These are phyloP conservation scores for Pichia exigua DNA, from an alignment of 805 yeast genomes.

Conservation along the genomic window DNA sequence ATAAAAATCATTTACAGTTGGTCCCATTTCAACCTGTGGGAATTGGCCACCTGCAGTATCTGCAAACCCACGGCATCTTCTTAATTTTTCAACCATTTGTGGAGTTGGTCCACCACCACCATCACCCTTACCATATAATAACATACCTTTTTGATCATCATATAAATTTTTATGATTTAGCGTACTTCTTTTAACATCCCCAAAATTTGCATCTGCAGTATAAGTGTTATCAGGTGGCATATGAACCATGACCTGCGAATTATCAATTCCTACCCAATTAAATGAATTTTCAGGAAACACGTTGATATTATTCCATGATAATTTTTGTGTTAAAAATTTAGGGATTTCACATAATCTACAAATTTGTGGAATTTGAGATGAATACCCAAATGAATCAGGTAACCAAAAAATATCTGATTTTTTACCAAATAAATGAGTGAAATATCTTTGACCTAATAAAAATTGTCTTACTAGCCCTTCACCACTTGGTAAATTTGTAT, in stretches of 20 bases:
- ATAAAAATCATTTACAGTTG: conserved; percentile 74
- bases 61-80: conserved; percentile 84
- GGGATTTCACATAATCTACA: conserved; percentile 82
- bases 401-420: conserved; percentile 82
- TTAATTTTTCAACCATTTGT: conserved; percentile 85
- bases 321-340: conserved; percentile 83
- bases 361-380: conserved; percentile 90
- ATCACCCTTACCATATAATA: conserved; percentile 90
- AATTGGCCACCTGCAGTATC: conserved; percentile 67
- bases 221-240: conserved; percentile 98
- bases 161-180: conserved; percentile 78
- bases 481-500: conserved; percentile 92
- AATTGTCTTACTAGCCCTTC: conserved; percentile 87
- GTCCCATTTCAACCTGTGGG: conserved; percentile 76
- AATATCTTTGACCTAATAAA: conserved; percentile 82
- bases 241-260: conserved; percentile 86
- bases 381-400: conserved; percentile 96
- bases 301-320: conserved; percentile 95
- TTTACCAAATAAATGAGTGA: conserved; percentile 68
- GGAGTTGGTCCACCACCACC: conserved; percentile 99
- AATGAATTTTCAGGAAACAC: conserved; percentile 83
- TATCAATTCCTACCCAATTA: conserved; percentile 93
- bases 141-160: conserved; percentile 69
- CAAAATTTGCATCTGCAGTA: conserved; percentile 88
- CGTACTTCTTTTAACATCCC: conserved; percentile 79